Evolutionary conservation across 2,329 filamentous ascomycete species (phyloP), one percentile per base, ranked within the genome.

Genomic region (Microcyclospora tardicrescens): DNA sequence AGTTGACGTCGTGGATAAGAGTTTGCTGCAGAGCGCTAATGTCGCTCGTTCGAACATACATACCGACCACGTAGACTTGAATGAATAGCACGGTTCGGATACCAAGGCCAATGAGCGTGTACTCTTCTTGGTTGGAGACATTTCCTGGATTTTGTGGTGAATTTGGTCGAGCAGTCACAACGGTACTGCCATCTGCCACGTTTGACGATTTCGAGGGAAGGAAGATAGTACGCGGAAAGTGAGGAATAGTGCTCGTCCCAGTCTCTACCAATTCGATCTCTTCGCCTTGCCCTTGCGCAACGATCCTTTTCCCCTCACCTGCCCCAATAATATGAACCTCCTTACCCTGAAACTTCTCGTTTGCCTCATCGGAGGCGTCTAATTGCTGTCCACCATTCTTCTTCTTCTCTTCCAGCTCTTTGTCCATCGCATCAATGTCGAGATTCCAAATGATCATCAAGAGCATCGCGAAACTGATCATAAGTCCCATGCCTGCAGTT

Each of bases 11-110:
- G 56, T 79, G 78, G 43, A 93, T 73, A 24, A 96, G 71, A 33
- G 77, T 74, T 48, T 73, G 70, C 61, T 96, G 89, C 31, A 98
- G 69, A n/a, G 72, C 69, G 3, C 79, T 77, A 42, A 98, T 77
- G 54, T 94, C 86, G 29, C 79, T 68, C 0, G 81, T 89, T 16
- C 86, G 84, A 16, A 96, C 72, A 64, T 98, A 98, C 52, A 93
- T 76, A 12, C 89, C 91, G 0, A 94, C 82, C 13, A 96, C 82
- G 64, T 98, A 98, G 38, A 98, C 91, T 59, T 94, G 80, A 33
- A 98, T 85, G 35, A 75, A 94, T 16, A 83, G 93, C 27, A 98
- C 91, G 1, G 81, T 86, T 39, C 91, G 76, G 45, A 93, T 79
- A 13, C 91, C 91, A 5, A 95, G 65, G 0, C 91, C 91, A 6